A percentile compares a stretch with the other conserved stretches of the same genome.
Conservation (phyloP, 495 filamentous ascomycete genomes). For the Podospora anserina region DNA sequence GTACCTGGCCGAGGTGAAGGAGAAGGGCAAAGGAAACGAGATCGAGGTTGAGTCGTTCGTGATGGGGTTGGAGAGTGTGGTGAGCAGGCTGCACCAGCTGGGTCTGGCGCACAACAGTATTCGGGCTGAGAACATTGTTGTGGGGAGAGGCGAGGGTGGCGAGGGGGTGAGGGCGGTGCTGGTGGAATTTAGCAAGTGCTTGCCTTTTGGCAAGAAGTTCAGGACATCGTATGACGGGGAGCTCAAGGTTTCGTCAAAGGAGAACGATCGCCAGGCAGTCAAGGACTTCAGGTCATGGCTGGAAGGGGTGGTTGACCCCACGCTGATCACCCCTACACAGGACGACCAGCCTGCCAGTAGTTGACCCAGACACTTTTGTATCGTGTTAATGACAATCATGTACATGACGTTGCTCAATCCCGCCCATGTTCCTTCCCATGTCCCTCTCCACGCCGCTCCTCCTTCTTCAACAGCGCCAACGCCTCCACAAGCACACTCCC, state of each 20-base stretch:
- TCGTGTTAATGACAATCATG: neutral
- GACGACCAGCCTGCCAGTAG: neutral
- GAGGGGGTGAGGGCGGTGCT: neutral
- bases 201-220: neutral
- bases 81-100: neutral
- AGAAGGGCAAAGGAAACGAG: neutral
- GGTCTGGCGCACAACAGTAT: neutral
- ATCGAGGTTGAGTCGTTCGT: neutral
- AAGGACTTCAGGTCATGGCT: neutral
- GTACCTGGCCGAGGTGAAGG: neutral
- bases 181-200: neutral
- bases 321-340: neutral
- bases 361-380: neutral
- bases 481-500: slow-evolving; percentile 27
- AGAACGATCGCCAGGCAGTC: neutral
- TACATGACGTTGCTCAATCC: neutral
- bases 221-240: neutral
- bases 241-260: neutral
- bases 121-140: neutral
- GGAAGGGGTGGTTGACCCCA: neutral
- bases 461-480: neutral
- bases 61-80: neutral
- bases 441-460: neutral
- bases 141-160: neutral
- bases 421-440: neutral